phyloP scores from a whole-genome alignment of 345 rosid genomes.

The Tarenaya hassleriana region DNA sequence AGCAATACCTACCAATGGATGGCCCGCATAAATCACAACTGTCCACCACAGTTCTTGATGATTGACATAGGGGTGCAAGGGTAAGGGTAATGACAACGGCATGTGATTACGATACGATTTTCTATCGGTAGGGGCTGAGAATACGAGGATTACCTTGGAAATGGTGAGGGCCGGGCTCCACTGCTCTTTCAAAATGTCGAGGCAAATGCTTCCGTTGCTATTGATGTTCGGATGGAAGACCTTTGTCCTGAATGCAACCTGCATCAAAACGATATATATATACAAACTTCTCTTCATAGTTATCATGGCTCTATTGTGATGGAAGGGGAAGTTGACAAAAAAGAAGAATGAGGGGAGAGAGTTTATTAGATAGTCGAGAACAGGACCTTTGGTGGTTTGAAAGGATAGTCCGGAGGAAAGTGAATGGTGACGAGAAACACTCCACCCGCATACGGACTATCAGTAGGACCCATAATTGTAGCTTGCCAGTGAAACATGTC shows the following conservation, averaged over 20 bases:
- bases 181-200: conserved; percentile 24
- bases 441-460: conserved; percentile 55
- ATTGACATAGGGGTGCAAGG: too few relatives aligned
- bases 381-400: conserved; percentile 68
- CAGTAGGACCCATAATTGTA: conserved; percentile 61
- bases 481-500: conserved; percentile 70
- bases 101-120: too few relatives aligned
- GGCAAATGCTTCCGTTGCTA: conserved; percentile 26
- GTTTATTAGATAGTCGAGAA: too few relatives aligned
- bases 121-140: too few relatives aligned
- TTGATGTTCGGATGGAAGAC: conserved; percentile 24
- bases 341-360: too few relatives aligned
- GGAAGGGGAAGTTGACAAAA: too few relatives aligned
- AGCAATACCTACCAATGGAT: conserved; percentile 37
- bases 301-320: too few relatives aligned
- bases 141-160: conserved; percentile 20
- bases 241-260: conserved; percentile 25
- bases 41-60: too few relatives aligned
- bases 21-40: too few relatives aligned
- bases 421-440: conserved; percentile 55
- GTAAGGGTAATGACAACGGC: too few relatives aligned
- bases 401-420: conserved; percentile 61
- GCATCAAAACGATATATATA: not conserved
- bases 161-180: conserved; percentile 27
- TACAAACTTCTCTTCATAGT: too few relatives aligned